Conservation (phyloP, 345 rosid species). For the Linum trigynum region DNA sequence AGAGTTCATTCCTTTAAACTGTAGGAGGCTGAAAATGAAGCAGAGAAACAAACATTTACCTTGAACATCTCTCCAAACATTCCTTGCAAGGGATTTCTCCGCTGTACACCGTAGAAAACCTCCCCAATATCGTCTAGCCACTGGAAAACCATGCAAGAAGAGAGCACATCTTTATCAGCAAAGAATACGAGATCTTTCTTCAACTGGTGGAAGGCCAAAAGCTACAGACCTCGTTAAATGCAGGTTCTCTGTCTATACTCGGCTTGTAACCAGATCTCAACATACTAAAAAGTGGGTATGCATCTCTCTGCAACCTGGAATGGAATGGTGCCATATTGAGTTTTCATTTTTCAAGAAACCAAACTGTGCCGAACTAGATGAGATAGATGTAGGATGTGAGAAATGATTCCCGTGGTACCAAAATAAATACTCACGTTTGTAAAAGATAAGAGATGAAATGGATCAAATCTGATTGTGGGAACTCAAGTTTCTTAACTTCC, state of each 20-base stretch:
- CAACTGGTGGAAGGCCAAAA: not conserved
- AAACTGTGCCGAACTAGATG: no score
- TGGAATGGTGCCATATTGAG: not conserved
- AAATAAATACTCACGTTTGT: conserved; percentile 46
- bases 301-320: conserved; percentile 81
- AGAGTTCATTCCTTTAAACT: not conserved
- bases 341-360: not conserved
- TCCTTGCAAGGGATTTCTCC: conserved; percentile 75
- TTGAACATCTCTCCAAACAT: conserved; percentile 82
- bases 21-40: not conserved
- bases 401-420: no score
- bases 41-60: conserved; percentile 22
- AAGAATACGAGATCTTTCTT: not conserved
- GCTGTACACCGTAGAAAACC: conserved; percentile 68
- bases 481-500: conserved; percentile 39
- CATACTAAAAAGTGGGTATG: conserved; percentile 89
- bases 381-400: not conserved
- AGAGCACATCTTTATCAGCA: not conserved
- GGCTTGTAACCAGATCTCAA: conserved; percentile 61
- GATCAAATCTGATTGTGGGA: conserved; percentile 57
- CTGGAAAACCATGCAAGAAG: conserved; percentile 22
- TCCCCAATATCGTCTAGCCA: conserved; percentile 77
- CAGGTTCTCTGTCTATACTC: conserved; percentile 68
- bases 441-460: conserved; percentile 51
- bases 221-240: conserved; percentile 57